These are phyloP conservation scores for Alternaria gansuensis DNA, from an alignment of 2,329 filamentous ascomycete genomes.

Conservation along the genomic window DNA sequence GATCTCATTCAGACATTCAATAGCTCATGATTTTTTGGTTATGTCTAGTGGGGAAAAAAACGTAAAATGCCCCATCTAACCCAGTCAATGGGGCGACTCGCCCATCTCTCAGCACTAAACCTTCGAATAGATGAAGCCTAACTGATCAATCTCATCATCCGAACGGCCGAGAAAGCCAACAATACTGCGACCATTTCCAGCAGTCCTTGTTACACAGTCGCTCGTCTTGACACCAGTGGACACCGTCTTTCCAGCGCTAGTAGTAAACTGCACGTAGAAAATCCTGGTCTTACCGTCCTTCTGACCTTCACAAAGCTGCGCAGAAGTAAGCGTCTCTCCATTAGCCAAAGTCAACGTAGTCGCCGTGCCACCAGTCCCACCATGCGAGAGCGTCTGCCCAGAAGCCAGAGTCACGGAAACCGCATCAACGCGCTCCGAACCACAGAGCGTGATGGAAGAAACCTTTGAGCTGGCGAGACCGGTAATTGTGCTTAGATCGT, in stretches of 20 bases:
- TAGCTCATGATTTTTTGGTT: neutral
- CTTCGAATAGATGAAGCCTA: conserved; percentile 53
- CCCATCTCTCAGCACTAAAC: neutral
- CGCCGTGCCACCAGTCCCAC: conserved; percentile 62
- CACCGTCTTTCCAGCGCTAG: conserved; percentile 60
- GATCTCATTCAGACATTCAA: neutral
- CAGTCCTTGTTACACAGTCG: conserved; percentile 60
- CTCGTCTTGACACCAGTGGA: conserved; percentile 57
- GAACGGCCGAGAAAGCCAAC: conserved; percentile 63
- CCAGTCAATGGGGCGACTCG: too few relatives aligned
- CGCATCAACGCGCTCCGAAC: conserved; percentile 61
- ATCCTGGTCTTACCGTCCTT: conserved; percentile 59
- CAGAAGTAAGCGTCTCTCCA: conserved; percentile 61
- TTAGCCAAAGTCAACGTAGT: conserved; percentile 56
- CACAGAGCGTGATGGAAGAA: conserved; percentile 58
- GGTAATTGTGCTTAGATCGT: conserved; percentile 59
- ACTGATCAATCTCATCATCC: conserved; percentile 65
- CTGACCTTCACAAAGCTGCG: conserved; percentile 62
- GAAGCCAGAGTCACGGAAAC: conserved; percentile 60
- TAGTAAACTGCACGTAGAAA: conserved; percentile 66
- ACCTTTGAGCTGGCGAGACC: conserved; percentile 46
- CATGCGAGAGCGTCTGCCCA: conserved; percentile 62
- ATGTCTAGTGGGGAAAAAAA: too few relatives aligned
- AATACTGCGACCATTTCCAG: conserved; percentile 61
- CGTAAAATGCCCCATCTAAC: neutral